Base-by-base conservation (phyloP, 768 basidiomycete species). In the Mycena polygramma region DNA sequence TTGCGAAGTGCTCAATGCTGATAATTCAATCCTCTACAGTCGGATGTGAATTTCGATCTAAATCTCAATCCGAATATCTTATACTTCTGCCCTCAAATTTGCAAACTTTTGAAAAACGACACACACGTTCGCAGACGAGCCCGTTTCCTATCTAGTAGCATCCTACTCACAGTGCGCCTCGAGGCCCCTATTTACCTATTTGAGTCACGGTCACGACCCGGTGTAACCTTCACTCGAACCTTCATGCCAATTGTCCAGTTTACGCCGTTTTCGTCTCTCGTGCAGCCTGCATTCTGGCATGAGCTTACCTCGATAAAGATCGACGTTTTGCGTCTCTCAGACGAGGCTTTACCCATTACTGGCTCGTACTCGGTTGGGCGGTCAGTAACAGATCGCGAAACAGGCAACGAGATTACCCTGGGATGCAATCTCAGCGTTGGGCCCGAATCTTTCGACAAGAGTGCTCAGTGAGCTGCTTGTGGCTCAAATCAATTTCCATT, bases 201-300 rank as follows among this genome's bases (percentile, higher is more conserved):
- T 43, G 14, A 57, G 57, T 41, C n/a, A 39, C 39, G 11, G 6
- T 24, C 39, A 43, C 19, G 2, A n/a, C n/a, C n/a, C n/a, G n/a
- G 19, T 7, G 45, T 20, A 46, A 20, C 30, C 45, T 46, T 57
- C 19, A 4, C 35, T 60, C 36, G 35, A 35, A 60, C 59, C 35
- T 48, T 20, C 6, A 88, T 88, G 87, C 83, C 86, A 39, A 86
- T 93, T 75, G 87, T 99, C 30, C 96, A 98, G 80, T 99, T 99
- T 77, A 85, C 92, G 51, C 96, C 97, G 0, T 91, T 99, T 75
- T 85, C 92, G 7, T 96, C 96, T 10, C 86, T 94, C 52, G 93
- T 98, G 2, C 91, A 95, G 70, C 97, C 98, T 0, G 86, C 90
- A 3, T 96, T 99, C 80, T 99, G 97, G 96, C 94, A 97, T 73